Evolutionary conservation across 1,284 basidiomycete species (phyloP).

Genomic region (Naganishia sp.): DNA sequence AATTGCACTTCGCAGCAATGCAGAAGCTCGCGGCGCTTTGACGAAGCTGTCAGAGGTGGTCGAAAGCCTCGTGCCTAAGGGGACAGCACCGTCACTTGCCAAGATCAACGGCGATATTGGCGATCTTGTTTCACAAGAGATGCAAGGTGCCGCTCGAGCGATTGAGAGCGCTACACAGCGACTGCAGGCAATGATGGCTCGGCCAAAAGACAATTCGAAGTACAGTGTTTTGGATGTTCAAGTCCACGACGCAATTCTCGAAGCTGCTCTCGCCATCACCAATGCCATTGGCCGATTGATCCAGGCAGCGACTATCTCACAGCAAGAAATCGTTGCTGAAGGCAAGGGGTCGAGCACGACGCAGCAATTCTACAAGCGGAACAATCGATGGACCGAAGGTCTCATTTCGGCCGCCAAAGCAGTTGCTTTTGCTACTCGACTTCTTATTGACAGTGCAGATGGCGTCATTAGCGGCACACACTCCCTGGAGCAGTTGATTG

Average conservation of each 20-base stretch:
- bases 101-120: conserved; percentile 91
- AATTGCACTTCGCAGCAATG: conserved; percentile 85
- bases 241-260: conserved; percentile 96
- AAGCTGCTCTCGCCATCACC: conserved; percentile 91
- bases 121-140: conserved; percentile 94
- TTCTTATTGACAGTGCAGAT: conserved; percentile 96
- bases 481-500: conserved; percentile 96
- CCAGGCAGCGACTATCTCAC: conserved; percentile 92
- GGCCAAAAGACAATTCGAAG: conserved; percentile 78
- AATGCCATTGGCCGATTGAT: conserved; percentile 93
- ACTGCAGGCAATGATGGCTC: conserved; percentile 83
- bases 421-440: conserved; percentile 94
- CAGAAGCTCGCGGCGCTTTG: conserved; percentile 77
- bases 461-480: conserved; percentile 96
- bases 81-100: conserved; percentile 69
- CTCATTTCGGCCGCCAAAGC: conserved; percentile 97
- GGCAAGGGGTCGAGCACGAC: conserved; percentile 86
- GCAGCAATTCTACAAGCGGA: conserved; percentile 99
- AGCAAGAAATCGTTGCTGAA: conserved; percentile 95
- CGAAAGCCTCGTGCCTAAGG: conserved; percentile 83
- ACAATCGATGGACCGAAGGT: conserved; percentile 99
- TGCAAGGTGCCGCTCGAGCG: conserved; percentile 87
- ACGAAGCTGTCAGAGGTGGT: conserved; percentile 82
- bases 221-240: conserved; percentile 90
- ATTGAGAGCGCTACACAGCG: conserved; percentile 92